Base-by-base conservation (phyloP, 805 yeast species). In the Nakazawaea populi region DNA sequence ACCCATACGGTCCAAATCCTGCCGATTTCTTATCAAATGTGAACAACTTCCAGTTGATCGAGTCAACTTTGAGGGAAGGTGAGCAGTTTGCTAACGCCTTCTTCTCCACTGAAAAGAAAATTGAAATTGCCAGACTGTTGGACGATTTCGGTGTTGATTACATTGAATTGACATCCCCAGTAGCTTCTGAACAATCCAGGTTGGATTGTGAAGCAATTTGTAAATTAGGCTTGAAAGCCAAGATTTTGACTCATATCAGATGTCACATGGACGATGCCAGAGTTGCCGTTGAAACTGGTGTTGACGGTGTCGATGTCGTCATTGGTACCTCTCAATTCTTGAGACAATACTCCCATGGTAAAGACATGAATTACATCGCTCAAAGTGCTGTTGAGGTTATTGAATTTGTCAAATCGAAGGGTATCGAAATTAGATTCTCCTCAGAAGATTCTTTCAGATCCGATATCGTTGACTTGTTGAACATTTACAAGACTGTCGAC, bases 251-350 rank as follows among this genome's bases (percentile, higher is more conserved):
- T 46, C 98, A 92, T 70, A 94, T 94, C 60, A 83, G 98, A 72
- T 92, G 99, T 73, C 97, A 92, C 73, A 92, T 92, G 97, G 98
- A 92, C 70, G 99, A 94, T 64, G 99, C 98, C 52, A 80, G 85
- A 62, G 88, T 94, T 54, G 99, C 99, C 5, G 99, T 92, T 45
- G 94, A 89, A 65, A 92, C 98, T 39, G 98, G 99, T 68, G 99
- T 94, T 49, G 98, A 94, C 68, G 99, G 98, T 72, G 98, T 92
- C 55, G 97, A 94, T 73, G 97, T 92, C 52, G 97, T 92, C 54
- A 92, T 92, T 70, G 98, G 98, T 57, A 92, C 98, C 27, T 91
- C 97, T 34, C 96, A 87, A 70, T 94, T 90, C 69, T 77, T 94
- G 63, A 85, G 98, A 72, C 87, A 91, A 70, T 91, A 83, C 70